A percentile compares a stretch with the other conserved stretches of the same genome.
phyloP scores from a whole-genome alignment of 495 filamentous ascomycete genomes.

The Penicillium malachiteum region DNA sequence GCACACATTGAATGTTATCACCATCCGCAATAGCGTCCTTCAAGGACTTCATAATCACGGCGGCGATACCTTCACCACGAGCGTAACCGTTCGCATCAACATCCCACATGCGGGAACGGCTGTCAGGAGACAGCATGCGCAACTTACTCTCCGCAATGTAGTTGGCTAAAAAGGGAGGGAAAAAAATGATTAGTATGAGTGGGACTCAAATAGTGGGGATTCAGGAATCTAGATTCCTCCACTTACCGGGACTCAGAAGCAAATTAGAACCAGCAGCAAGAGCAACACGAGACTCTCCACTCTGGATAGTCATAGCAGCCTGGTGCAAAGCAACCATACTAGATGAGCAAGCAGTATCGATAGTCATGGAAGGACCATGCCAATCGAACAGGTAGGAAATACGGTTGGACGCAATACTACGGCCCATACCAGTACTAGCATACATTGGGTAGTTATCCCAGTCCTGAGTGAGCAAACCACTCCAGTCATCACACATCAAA shows the following conservation, averaged over 20 bases:
- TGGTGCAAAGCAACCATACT: slow-evolving; percentile 1
- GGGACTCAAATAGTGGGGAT: neutral
- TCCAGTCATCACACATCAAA: neutral
- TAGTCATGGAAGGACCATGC: slow-evolving; percentile 2
- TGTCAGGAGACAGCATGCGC: slow-evolving; percentile 33
- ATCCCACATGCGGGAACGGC: slow-evolving; percentile 44
- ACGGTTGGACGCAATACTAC: neutral
- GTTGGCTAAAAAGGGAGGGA: neutral
- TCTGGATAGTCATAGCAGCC: neutral
- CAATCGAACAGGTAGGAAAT: slow-evolving; percentile 6
- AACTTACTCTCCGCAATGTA: slow-evolving; percentile 25
- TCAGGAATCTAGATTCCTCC: neutral
- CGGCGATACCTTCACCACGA: slow-evolving; percentile 45
- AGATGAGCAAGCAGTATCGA: slow-evolving; percentile 4
- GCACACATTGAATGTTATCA: slow-evolving; percentile 38
- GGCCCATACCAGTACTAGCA: neutral
- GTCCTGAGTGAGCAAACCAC: neutral
- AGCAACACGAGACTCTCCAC: neutral
- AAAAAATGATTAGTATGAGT: neutral
- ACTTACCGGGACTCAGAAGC: neutral
- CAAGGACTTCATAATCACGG: slow-evolving; percentile 40
- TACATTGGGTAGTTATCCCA: neutral
- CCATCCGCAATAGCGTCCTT: slow-evolving; percentile 32
- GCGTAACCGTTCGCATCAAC: slow-evolving; percentile 44
- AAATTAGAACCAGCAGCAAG: slow-evolving; percentile 46